phyloP scores from a whole-genome alignment of 345 rosid genomes.

The Mangifera indica region DNA sequence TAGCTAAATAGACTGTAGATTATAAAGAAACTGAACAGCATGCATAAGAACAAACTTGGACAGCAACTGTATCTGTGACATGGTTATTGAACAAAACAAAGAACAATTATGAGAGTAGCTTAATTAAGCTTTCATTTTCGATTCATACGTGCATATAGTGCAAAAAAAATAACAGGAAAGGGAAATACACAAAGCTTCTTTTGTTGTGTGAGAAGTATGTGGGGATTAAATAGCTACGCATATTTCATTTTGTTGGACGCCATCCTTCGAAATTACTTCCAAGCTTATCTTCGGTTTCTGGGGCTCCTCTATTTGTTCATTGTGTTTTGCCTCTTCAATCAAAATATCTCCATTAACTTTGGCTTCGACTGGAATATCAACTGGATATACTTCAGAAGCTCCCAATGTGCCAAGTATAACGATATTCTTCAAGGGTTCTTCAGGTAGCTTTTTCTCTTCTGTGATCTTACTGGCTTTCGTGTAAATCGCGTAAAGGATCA shows the following conservation, averaged over 20 bases:
- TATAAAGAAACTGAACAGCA: neutral
- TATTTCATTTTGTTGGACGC: slow-evolving; percentile 13
- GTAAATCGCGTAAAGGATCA: slow-evolving; percentile 58
- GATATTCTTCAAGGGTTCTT: slow-evolving; percentile 25
- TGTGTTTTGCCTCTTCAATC: slow-evolving; percentile 4
- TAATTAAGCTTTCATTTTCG: neutral
- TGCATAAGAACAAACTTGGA: neutral
- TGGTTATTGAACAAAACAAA: neutral
- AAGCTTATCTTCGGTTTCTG: slow-evolving; percentile 19
- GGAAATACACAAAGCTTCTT: neutral
- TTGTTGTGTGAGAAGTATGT: neutral
- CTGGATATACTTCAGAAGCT: slow-evolving; percentile 30
- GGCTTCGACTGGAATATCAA: slow-evolving; percentile 6
- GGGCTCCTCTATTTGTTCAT: neutral
- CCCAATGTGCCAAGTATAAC: slow-evolving; percentile 24
- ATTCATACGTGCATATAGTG: neutral
- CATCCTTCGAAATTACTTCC: slow-evolving; percentile 5
- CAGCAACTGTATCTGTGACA: neutral
- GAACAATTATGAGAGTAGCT: neutral
- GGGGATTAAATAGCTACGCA: slow-evolving; percentile 32
- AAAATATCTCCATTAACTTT: neutral
- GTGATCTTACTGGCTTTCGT: slow-evolving; percentile 32
- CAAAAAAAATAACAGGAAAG: neutral
- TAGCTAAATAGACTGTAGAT: too few species aligned
- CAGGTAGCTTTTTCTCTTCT: slow-evolving; percentile 31